phyloP scores from a whole-genome alignment of 192 early-diverging fungal genomes.

The Coemansia sp. region DNA sequence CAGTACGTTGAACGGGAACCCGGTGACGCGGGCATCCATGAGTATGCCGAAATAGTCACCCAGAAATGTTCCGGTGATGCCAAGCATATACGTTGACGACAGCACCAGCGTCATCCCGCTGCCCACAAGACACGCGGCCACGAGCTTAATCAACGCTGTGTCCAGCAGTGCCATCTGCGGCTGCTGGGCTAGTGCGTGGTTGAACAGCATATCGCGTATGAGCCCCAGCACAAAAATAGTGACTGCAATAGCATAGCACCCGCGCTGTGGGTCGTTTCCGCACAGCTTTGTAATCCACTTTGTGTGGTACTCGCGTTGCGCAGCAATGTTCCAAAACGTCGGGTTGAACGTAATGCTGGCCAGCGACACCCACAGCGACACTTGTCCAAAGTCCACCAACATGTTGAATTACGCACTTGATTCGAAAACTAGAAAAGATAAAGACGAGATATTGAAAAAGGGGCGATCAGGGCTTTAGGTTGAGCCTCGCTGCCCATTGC shows the following conservation, averaged over 20 bases:
- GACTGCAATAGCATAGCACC: conserved; percentile 79
- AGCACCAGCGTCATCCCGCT: conserved; percentile 75
- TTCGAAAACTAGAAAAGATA: background rate
- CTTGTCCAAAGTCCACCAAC: conserved; percentile 62
- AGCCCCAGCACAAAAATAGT: conserved; percentile 82
- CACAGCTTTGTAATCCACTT: conserved; percentile 70
- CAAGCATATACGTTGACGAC: conserved; percentile 81
- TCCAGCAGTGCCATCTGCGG: conserved; percentile 59
- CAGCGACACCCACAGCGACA: conserved; percentile 67
- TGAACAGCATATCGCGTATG: conserved; percentile 77
- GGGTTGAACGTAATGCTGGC: conserved; percentile 84
- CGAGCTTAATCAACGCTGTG: conserved; percentile 42
- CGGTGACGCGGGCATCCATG: conserved; percentile 80
- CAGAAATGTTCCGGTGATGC: conserved; percentile 89
- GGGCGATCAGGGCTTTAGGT: conserved; percentile 28
- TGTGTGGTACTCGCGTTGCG: conserved; percentile 76
- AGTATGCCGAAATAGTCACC: conserved; percentile 95
- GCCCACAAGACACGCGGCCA: conserved; percentile 56
- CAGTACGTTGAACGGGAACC: conserved; percentile 88
- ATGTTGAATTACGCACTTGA: background rate
- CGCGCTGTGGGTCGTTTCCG: conserved; percentile 63
- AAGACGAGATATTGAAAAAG: background rate
- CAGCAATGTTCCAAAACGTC: conserved; percentile 86
- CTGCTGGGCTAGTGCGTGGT: conserved; percentile 67
- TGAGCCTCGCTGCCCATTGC: conserved; percentile 62